A percentile compares a stretch with the other conserved stretches of the same genome.
Conservation (phyloP, 2,329 filamentous ascomycete genomes). For the Colletotrichum sp. region DNA sequence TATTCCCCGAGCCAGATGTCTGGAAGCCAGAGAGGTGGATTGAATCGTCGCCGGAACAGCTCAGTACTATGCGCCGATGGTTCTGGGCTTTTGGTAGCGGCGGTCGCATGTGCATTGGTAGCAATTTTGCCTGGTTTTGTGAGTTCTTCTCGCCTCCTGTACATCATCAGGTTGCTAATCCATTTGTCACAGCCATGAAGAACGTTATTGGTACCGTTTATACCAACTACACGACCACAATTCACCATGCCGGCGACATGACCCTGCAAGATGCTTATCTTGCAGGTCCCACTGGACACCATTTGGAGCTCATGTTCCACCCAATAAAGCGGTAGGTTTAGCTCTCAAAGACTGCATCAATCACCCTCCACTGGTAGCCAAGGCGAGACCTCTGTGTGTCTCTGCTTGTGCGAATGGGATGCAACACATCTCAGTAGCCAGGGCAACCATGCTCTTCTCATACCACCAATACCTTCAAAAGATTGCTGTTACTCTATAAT, state of each 20-base stretch:
- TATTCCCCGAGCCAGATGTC: neutral
- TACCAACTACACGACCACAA: neutral
- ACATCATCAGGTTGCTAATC: neutral
- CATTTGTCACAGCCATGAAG: neutral
- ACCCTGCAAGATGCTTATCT: neutral
- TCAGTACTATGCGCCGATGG: neutral
- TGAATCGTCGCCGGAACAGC: neutral
- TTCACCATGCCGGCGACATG: neutral
- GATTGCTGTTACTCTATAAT: neutral
- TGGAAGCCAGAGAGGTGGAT: neutral
- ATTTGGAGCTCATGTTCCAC: neutral
- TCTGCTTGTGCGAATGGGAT: neutral
- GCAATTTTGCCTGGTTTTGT: neutral
- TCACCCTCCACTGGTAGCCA: neutral
- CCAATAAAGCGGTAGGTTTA: neutral
- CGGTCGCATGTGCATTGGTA: neutral
- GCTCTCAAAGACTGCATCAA: rapidly evolving
- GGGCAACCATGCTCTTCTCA: neutral
- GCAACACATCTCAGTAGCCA: neutral
- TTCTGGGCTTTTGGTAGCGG: neutral
- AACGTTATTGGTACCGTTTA: neutral
- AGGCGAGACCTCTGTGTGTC: neutral
- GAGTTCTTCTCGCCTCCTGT: neutral
- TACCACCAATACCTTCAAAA: neutral
- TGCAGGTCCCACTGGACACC: neutral